Evolutionary conservation across 2,329 filamentous ascomycete species (phyloP).

Genomic region (Fusarium sambucinum): DNA sequence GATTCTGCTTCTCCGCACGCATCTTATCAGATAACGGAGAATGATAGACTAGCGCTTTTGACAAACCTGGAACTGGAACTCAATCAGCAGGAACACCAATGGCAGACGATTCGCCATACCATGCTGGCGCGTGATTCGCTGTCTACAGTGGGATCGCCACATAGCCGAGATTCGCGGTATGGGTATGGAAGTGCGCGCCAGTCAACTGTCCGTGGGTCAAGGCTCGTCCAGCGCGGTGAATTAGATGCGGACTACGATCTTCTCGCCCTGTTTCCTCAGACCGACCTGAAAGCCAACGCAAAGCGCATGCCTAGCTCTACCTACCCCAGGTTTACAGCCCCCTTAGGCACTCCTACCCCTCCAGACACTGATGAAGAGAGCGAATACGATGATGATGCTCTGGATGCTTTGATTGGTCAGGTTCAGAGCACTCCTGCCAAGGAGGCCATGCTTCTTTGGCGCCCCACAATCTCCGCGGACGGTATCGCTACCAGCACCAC

Average conservation of each 20-base stretch:
- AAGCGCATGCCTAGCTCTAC: conserved; percentile 26
- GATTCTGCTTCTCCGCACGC: conserved; percentile 15
- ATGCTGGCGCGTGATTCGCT: conserved; percentile 63
- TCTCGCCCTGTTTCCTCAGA: conserved; percentile 31
- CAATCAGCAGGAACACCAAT: conserved; percentile 69
- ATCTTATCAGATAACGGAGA: conserved; percentile 46
- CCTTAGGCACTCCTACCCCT: conserved; percentile 57
- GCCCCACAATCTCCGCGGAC: conserved; percentile 33
- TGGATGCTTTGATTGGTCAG: conserved; percentile 32
- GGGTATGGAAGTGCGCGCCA: conserved; percentile 36
- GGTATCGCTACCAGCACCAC: conserved; percentile 12
- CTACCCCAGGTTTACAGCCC: conserved; percentile 33
- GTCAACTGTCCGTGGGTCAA: conserved; percentile 12
- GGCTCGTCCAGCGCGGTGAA: conserved; percentile 31
- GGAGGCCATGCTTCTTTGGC: conserved; percentile 39
- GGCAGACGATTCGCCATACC: conserved; percentile 68
- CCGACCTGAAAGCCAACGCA: conserved; percentile 24
- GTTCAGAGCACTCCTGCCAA: conserved; percentile 30
- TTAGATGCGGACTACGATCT: conserved; percentile 33
- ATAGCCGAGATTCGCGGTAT: conserved; percentile 41
- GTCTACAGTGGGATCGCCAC: conserved; percentile 57
- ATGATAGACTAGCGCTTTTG: conserved; percentile 63
- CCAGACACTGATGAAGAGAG: conserved; percentile 63
- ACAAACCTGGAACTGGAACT: conserved; percentile 73
- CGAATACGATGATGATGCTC: conserved; percentile 50